A percentile compares a stretch with the other conserved stretches of the same genome.
Conservation (phyloP, 306 rosid species). For the Quercus parvula region DNA sequence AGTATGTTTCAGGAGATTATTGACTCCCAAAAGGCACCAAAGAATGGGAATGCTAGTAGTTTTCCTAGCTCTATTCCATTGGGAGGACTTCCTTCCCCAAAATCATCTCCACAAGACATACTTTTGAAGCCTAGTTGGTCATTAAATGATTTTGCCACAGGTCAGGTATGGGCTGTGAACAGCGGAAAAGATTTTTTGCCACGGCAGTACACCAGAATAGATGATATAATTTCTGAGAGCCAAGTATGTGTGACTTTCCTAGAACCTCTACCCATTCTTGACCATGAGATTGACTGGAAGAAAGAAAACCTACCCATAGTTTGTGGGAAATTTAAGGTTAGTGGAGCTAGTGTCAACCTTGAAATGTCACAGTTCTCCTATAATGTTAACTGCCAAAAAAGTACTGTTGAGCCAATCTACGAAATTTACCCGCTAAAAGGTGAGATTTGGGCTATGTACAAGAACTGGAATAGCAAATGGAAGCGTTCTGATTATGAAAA, state of each 20-base stretch:
- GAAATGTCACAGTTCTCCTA: conserved; percentile 1
- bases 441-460: conserved; percentile 25
- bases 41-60: neutral
- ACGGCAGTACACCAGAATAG: neutral
- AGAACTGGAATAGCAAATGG: conserved; percentile 10
- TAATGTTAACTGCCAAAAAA: neutral
- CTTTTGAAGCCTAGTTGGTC: conserved; percentile 4
- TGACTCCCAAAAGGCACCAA: neutral
- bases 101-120: neutral
- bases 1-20: neutral
- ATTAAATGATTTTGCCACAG: conserved; percentile 1
- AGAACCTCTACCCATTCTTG: conserved; percentile 1
- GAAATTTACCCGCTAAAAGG: conserved; percentile 16
- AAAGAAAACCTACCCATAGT: conserved; percentile 13
- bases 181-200: conserved; percentile 11
- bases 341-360: neutral
- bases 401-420: neutral
- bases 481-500: conserved; percentile 1
- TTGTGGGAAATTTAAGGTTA: conserved; percentile 6
- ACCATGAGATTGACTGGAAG: neutral
- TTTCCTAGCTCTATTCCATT: neutral
- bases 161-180: conserved; percentile 17
- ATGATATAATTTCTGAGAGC: neutral
- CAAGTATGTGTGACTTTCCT: conserved; percentile 8
- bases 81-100: neutral